A percentile compares a stretch with the other conserved stretches of the same genome.
Conservation (phyloP, 2,329 filamentous ascomycete genomes). For the Alternaria arborescens region DNA sequence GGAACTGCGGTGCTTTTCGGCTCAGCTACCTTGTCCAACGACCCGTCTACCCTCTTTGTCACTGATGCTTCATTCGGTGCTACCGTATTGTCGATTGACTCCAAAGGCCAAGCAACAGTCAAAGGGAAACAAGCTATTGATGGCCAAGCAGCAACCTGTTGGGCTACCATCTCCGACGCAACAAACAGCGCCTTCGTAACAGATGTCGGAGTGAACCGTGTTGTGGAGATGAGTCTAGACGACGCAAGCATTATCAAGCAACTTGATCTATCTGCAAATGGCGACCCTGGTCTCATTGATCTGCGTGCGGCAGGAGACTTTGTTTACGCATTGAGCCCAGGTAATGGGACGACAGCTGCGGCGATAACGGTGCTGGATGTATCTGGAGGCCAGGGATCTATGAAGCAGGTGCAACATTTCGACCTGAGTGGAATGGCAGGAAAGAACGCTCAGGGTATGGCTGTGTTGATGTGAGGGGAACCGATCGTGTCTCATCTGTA, state of each 20-base stretch:
- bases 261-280: constrained; percentile 52
- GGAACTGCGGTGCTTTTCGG: constrained; percentile 69
- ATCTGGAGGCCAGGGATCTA: constrained; percentile 25
- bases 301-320: constrained; percentile 62
- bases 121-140: constrained; percentile 53
- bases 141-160: constrained; percentile 66
- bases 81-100: constrained; percentile 58
- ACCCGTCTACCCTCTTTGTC: constrained; percentile 56
- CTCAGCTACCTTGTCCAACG: constrained; percentile 56
- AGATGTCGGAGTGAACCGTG: constrained; percentile 61
- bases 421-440: constrained; percentile 31
- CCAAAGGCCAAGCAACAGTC: constrained; percentile 43
- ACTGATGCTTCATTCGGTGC: constrained; percentile 68
- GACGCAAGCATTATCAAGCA: constrained; percentile 57
- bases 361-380: constrained; percentile 55
- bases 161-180: constrained; percentile 60
- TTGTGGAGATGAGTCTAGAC: constrained; percentile 64
- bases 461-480: constrained; percentile 27
- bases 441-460: constrained; percentile 50
- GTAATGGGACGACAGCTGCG: constrained; percentile 55
- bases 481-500: not conserved
- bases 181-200: constrained; percentile 66
- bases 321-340: constrained; percentile 66
- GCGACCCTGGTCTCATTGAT: constrained; percentile 66
- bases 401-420: constrained; percentile 53